Evolutionary conservation across 495 filamentous ascomycete species (phyloP).

Genomic region (Lasiosphaeris hirsuta): DNA sequence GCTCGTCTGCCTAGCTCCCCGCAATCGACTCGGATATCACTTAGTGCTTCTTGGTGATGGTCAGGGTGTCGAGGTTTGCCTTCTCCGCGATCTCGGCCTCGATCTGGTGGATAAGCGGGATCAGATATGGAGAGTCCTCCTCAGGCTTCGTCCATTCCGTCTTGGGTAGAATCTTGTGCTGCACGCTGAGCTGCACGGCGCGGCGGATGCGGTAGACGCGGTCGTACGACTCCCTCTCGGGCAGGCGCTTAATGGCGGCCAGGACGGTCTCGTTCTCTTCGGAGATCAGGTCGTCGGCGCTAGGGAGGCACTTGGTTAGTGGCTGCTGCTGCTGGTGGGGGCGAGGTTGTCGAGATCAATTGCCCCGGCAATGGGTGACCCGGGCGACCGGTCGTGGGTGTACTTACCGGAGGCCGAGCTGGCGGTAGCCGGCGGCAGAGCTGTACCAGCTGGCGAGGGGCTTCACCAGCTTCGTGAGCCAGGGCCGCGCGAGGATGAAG

Average conservation of each 20-base stretch:
- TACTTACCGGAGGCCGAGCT: conserved; percentile 83
- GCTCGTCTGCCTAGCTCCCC: background rate
- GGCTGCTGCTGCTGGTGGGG: conserved; percentile 10
- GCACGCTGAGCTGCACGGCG: conserved; percentile 76
- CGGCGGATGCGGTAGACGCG: conserved; percentile 94
- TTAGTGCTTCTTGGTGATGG: conserved; percentile 56
- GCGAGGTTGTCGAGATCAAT: conserved; percentile 11
- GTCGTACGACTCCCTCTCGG: conserved; percentile 88
- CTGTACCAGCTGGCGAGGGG: conserved; percentile 82
- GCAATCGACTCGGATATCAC: background rate
- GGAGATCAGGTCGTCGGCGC: conserved; percentile 86
- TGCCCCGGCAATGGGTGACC: background rate
- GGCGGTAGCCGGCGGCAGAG: conserved; percentile 84
- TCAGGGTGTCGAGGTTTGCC: conserved; percentile 76
- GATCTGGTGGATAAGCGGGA: conserved; percentile 27
- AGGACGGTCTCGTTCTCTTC: conserved; percentile 87
- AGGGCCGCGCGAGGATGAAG: conserved; percentile 76
- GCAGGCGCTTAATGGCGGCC: conserved; percentile 82
- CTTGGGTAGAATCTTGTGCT: conserved; percentile 79
- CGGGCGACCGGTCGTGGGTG: background rate
- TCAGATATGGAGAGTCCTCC: conserved; percentile 38
- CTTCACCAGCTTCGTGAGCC: conserved; percentile 70
- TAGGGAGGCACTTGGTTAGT: conserved; percentile 33
- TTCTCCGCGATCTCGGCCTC: conserved; percentile 79
- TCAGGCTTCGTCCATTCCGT: conserved; percentile 66